Evolutionary conservation across 1,284 basidiomycete species (phyloP).

Genomic region (Fomitopsis pinicola): DNA sequence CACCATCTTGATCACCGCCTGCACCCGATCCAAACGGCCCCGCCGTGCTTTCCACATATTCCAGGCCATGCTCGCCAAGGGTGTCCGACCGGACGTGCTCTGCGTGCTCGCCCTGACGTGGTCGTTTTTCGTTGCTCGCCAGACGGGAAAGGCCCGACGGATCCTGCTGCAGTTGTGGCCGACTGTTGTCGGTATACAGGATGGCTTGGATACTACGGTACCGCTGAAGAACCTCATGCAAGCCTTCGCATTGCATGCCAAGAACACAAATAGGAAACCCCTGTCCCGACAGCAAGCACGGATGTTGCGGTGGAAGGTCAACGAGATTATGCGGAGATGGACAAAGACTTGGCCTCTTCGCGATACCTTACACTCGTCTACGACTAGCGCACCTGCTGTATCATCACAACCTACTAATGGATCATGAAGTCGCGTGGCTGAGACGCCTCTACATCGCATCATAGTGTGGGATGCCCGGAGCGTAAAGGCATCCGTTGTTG

Average conservation of each 20-base stretch:
- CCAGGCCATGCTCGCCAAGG: conserved; percentile 54
- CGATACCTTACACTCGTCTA: background rate
- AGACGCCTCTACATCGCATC: no score
- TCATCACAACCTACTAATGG: background rate
- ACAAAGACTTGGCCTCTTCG: background rate
- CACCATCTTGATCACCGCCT: conserved; percentile 67
- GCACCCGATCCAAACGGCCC: conserved; percentile 55
- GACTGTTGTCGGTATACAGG: conserved; percentile 58
- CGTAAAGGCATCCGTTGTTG: no score
- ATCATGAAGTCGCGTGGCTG: background rate
- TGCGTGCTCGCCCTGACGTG: conserved; percentile 66
- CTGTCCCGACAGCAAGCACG: conserved; percentile 11
- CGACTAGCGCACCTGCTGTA: conserved; percentile 5
- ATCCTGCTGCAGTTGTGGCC: conserved; percentile 62
- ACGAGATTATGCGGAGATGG: conserved; percentile 14
- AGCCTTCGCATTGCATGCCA: conserved; percentile 37
- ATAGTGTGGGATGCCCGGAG: no score
- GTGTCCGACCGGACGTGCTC: conserved; percentile 61
- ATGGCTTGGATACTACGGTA: conserved; percentile 30
- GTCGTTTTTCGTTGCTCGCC: conserved; percentile 56
- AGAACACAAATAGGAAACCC: conserved; percentile 1
- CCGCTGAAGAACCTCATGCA: conserved; percentile 41
- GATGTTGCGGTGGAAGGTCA: conserved; percentile 22
- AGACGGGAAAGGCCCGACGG: conserved; percentile 43
- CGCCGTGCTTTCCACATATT: conserved; percentile 50